These are phyloP conservation scores for Acanthamoeba culbertsoni DNA, from an alignment of 208 protist genomes.

Conservation along the genomic window DNA sequence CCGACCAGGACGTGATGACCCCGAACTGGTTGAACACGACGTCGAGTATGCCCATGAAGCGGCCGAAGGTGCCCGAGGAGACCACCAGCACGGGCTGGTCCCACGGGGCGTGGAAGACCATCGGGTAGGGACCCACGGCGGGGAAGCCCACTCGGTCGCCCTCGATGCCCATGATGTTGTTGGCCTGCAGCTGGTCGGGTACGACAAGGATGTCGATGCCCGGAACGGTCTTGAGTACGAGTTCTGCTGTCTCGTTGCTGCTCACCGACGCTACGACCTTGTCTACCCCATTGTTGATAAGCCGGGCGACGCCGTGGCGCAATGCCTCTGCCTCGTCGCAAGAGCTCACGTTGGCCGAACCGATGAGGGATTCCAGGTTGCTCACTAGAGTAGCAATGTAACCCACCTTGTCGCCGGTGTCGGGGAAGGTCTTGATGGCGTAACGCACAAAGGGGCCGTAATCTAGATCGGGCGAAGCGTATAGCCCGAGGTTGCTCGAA, in stretches of 20 bases:
- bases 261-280: slow-evolving; percentile 41
- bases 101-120: no score
- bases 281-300: neutral
- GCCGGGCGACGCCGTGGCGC: neutral
- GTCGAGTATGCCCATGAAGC: no score
- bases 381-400: neutral
- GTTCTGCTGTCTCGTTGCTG: neutral
- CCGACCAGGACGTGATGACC: no score
- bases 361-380: neutral
- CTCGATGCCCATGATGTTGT: neutral
- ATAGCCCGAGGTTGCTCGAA: neutral
- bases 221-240: slow-evolving; percentile 1
- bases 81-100: no score
- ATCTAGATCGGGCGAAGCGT: neutral
- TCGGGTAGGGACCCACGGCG: neutral
- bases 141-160: neutral
- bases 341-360: neutral
- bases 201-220: slow-evolving; percentile 47
- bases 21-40: no score
- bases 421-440: neutral
- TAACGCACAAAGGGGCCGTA: neutral
- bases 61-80: no score
- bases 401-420: neutral
- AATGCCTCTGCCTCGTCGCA: neutral
- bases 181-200: neutral